A percentile compares a stretch with the other conserved stretches of the same genome.
These are phyloP conservation scores for Fusarium sp. DNA, from an alignment of 2,329 filamentous ascomycete genomes.

Conservation along the genomic window DNA sequence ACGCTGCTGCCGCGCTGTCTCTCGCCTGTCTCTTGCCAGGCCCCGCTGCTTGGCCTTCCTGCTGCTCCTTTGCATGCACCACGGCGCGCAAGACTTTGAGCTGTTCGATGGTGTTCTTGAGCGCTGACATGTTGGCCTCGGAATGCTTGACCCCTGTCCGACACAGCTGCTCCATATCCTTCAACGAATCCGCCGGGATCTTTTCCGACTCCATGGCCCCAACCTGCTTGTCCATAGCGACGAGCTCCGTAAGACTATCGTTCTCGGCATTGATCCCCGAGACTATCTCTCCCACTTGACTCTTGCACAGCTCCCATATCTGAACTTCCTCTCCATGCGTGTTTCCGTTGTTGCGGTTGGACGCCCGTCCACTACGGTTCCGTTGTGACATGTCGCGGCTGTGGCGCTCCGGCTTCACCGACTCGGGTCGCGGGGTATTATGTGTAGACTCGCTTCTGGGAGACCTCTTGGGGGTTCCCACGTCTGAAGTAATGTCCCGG, in stretches of 20 bases:
- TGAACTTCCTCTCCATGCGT: constrained; percentile 57
- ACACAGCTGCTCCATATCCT: constrained; percentile 57
- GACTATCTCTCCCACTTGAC: constrained; percentile 54
- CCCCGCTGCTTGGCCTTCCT: constrained; percentile 49
- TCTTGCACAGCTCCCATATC: constrained; percentile 57
- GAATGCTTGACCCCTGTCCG: constrained; percentile 56
- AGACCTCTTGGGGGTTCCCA: constrained; percentile 41
- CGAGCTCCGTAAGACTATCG: constrained; percentile 54
- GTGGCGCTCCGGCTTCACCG: constrained; percentile 38
- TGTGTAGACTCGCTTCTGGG: constrained; percentile 36
- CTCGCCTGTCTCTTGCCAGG: constrained; percentile 46
- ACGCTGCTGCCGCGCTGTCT: constrained; percentile 45
- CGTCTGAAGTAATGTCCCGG: constrained; percentile 34
- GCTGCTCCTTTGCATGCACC: constrained; percentile 57
- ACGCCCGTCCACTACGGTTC: constrained; percentile 58
- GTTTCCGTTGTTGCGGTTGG: constrained; percentile 57
- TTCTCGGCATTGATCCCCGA: constrained; percentile 56
- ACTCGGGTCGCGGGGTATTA: constrained; percentile 39
- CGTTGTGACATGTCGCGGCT: constrained; percentile 56
- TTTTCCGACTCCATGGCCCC: constrained; percentile 54
- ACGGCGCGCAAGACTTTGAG: constrained; percentile 57
- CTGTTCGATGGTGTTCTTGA: constrained; percentile 56
- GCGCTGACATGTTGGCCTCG: constrained; percentile 52
- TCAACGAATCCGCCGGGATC: constrained; percentile 52
- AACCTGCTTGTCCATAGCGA: constrained; percentile 55